Evolutionary conservation across 2,329 filamentous ascomycete species (phyloP).

Genomic region (Neurospora sp.): DNA sequence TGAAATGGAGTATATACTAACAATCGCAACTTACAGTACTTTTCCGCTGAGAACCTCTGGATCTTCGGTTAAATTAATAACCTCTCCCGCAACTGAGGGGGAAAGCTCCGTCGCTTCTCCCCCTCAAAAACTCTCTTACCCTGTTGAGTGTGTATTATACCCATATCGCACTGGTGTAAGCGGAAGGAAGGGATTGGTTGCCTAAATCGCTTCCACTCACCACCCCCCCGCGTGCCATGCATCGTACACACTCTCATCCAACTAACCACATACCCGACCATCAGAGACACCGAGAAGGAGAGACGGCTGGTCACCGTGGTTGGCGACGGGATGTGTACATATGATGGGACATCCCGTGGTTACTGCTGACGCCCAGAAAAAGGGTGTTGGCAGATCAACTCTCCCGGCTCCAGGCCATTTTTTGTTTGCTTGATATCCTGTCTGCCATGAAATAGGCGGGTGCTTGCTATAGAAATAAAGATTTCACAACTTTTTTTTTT

Average conservation of each 20-base stretch:
- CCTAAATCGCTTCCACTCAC: neutral
- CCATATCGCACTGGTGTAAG: neutral
- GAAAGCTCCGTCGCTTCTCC: neutral
- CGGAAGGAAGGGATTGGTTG: neutral
- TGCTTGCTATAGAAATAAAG: neutral
- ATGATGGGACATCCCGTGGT: neutral
- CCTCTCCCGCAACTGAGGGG: neutral
- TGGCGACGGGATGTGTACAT: neutral
- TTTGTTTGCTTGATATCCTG: neutral
- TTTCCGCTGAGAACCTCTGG: slow-evolving; percentile 44
- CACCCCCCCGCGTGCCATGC: neutral
- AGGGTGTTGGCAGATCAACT: neutral
- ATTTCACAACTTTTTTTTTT: neutral
- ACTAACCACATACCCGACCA: neutral
- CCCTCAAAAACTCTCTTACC: neutral
- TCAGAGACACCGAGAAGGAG: neutral
- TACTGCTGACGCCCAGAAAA: neutral
- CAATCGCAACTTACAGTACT: slow-evolving; percentile 32
- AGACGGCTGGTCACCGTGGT: neutral
- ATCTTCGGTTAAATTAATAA: slow-evolving; percentile 39
- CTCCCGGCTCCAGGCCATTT: neutral
- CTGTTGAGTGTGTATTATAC: neutral
- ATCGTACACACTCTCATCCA: neutral
- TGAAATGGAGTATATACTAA: slow-evolving; percentile 2
- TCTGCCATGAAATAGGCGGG: neutral